phyloP scores from a whole-genome alignment of 2,329 filamentous ascomycete species.

The Fusarium ambrosium region DNA sequence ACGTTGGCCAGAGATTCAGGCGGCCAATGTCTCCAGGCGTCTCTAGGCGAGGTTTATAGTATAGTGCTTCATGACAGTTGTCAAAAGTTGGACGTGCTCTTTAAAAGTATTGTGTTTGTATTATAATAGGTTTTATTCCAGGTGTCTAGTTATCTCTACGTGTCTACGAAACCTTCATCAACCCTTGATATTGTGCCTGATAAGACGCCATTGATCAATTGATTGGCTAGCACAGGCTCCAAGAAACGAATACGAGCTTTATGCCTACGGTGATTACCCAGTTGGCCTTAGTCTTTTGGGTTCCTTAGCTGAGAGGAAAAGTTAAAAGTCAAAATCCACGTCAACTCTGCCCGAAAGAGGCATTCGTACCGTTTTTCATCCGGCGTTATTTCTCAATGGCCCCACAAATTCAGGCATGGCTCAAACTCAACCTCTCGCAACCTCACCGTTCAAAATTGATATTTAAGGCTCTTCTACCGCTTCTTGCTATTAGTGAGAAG shows the following conservation, averaged over 20 bases:
- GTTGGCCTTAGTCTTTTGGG: background rate
- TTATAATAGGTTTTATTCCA: too few relatives aligned
- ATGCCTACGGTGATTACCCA: background rate
- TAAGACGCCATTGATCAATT: too few relatives aligned
- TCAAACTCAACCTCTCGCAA: background rate
- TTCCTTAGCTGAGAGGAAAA: background rate
- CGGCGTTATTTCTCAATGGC: background rate
- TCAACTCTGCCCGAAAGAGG: background rate
- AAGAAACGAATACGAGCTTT: background rate
- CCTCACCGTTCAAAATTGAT: background rate
- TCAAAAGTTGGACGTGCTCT: too few relatives aligned
- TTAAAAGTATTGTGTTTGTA: too few relatives aligned
- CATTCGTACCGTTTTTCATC: background rate
- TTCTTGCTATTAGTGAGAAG: background rate
- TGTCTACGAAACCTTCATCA: too few relatives aligned
- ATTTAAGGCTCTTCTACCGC: background rate
- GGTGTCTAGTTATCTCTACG: too few relatives aligned
- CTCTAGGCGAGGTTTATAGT: too few relatives aligned
- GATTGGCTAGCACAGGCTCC: background rate
- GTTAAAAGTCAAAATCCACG: background rate
- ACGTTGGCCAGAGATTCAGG: too few relatives aligned
- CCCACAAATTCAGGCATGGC: background rate
- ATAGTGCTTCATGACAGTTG: too few relatives aligned
- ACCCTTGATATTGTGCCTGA: too few relatives aligned
- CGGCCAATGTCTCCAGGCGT: too few relatives aligned